Percentiles rank a stretch among this genome's conserved stretches.
Conservation (phyloP, 2,329 filamentous ascomycete species). For the Penicillium fuscoglaucum region DNA sequence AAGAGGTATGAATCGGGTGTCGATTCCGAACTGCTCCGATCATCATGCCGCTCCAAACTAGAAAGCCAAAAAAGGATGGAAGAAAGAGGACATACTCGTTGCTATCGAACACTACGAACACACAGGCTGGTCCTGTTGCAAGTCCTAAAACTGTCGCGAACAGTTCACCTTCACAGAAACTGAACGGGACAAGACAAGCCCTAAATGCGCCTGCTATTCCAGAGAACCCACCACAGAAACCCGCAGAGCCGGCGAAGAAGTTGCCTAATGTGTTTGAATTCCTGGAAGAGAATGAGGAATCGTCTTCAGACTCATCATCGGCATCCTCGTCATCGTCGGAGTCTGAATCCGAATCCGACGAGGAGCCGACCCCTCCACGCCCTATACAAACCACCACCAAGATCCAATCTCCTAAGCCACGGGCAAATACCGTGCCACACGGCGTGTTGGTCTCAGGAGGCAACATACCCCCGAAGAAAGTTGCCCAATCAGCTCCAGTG, state of each 20-base stretch:
- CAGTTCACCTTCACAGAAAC: slow-evolving; percentile 14
- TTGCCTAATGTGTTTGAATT: slow-evolving; percentile 44
- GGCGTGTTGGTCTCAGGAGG: slow-evolving; percentile 13
- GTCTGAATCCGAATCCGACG: slow-evolving; percentile 22
- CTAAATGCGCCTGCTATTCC: slow-evolving; percentile 20
- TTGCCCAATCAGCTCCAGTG: slow-evolving; percentile 3
- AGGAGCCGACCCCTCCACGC: slow-evolving; percentile 7
- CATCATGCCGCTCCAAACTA: slow-evolving; percentile 35
- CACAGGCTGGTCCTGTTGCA: slow-evolving; percentile 25
- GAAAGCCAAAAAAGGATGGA: slow-evolving; percentile 32
- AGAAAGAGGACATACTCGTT: slow-evolving; percentile 29
- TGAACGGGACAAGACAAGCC: slow-evolving; percentile 18
- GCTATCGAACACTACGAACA: slow-evolving; percentile 24
- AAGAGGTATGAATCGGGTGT: slow-evolving; percentile 17
- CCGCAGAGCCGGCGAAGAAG: slow-evolving; percentile 20
- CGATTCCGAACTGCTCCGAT: slow-evolving; percentile 18
- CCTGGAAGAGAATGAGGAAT: slow-evolving; percentile 32
- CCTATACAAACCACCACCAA: slow-evolving; percentile 16
- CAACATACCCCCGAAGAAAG: slow-evolving; percentile 15
- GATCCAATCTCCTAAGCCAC: slow-evolving; percentile 26
- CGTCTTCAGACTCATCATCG: slow-evolving; percentile 24
- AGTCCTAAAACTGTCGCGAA: slow-evolving; percentile 20
- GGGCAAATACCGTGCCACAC: slow-evolving; percentile 16
- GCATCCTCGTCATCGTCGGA: slow-evolving; percentile 15
- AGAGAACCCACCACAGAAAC: slow-evolving; percentile 11